Conservation (phyloP, 805 yeast species). For the Clavispora vitiphila region DNA sequence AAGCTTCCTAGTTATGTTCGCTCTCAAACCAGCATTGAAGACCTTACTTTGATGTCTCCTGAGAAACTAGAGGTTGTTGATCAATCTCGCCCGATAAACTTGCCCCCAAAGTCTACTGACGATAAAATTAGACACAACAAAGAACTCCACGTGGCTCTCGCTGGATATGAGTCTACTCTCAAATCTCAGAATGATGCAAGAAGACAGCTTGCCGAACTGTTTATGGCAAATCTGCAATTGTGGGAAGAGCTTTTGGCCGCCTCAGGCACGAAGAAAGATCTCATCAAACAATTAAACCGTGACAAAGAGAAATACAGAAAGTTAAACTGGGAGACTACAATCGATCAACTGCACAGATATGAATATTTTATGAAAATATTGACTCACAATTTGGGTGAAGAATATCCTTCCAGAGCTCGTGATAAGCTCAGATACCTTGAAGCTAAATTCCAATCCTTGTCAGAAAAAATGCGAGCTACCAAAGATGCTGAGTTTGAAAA, state of each 20-base stretch:
- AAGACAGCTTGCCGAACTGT: slow-evolving; percentile 15
- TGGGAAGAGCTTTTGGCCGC: slow-evolving; percentile 24
- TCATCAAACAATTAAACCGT: slow-evolving; percentile 20
- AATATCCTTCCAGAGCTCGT: slow-evolving; percentile 11
- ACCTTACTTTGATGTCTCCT: slow-evolving; percentile 44
- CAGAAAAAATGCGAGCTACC: slow-evolving; percentile 23
- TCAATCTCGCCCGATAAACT: slow-evolving; percentile 64
- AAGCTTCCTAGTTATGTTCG: slow-evolving; percentile 35
- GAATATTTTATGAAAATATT: slow-evolving; percentile 26
- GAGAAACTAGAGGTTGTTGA: slow-evolving; percentile 53
- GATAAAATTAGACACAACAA: slow-evolving; percentile 55
- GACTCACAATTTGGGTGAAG: slow-evolving; percentile 8
- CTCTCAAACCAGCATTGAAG: slow-evolving; percentile 29
- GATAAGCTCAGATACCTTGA: slow-evolving; percentile 18
- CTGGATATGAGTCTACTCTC: slow-evolving; percentile 31
- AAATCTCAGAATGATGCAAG: slow-evolving; percentile 20
- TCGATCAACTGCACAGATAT: slow-evolving; percentile 23
- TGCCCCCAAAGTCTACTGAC: slow-evolving; percentile 56
- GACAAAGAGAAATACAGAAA: slow-evolving; percentile 29
- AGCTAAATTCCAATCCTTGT: slow-evolving; percentile 19
- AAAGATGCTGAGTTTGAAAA: slow-evolving; percentile 32
- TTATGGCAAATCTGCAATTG: slow-evolving; percentile 19
- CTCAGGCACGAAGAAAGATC: slow-evolving; percentile 17
- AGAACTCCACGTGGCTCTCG: slow-evolving; percentile 45
- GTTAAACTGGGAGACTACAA: slow-evolving; percentile 34